Percentiles rank a stretch among this genome's conserved stretches.
These are phyloP conservation scores for Saccharomyces hybrid DNA, from an alignment of 1,139 yeast genomes.

Conservation along the genomic window DNA sequence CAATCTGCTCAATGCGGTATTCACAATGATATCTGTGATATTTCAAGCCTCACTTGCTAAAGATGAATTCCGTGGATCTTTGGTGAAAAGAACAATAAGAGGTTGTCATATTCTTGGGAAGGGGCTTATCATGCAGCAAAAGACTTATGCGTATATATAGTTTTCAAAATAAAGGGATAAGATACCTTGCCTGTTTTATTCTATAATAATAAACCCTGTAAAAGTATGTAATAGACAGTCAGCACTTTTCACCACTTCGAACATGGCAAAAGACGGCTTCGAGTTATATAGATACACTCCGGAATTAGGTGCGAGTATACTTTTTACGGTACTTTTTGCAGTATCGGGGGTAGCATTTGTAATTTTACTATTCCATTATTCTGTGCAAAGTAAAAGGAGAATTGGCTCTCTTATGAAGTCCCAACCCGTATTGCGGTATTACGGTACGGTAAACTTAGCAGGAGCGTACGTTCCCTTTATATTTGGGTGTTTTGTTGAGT, in stretches of 20 bases:
- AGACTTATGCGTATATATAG: not conserved
- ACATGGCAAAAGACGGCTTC: not conserved
- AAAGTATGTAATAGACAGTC: not conserved
- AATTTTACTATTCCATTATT: not conserved
- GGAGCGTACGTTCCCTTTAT: constrained; percentile 25
- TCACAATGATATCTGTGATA: not conserved
- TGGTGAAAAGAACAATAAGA: not conserved
- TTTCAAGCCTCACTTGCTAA: not conserved
- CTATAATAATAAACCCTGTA: not conserved
- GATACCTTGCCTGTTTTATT: not conserved
- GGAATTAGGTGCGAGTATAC: not conserved
- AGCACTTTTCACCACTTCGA: not conserved
- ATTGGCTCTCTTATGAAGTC: not conserved
- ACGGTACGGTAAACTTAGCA: not conserved
- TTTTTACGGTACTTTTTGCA: not conserved
- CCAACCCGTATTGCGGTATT: not conserved
- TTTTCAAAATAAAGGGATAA: not conserved
- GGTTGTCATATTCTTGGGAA: not conserved
- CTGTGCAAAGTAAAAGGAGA: not conserved
- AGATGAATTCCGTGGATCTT: not conserved
- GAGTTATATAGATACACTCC: not conserved
- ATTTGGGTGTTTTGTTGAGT: constrained; percentile 30
- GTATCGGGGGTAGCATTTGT: not conserved
- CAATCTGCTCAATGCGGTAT: not conserved
- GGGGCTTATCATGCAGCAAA: not conserved